These are phyloP conservation scores for Fusarium sublunatum DNA, from an alignment of 2,329 filamentous ascomycete species.

Conservation along the genomic window DNA sequence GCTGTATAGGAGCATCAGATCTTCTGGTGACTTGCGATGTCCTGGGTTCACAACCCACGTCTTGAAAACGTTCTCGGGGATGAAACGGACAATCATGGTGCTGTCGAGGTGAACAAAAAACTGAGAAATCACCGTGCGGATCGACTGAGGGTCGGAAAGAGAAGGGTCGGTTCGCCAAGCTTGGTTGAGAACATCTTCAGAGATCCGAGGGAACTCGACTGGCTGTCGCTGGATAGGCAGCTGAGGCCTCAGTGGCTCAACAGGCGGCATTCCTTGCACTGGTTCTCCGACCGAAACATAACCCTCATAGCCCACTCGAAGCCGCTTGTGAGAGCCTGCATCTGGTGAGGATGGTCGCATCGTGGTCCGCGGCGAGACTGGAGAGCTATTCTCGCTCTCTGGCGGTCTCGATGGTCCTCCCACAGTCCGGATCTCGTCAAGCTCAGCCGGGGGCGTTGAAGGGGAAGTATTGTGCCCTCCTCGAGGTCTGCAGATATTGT, in stretches of 20 bases:
- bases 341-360: slow-evolving; percentile 51
- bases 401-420: slow-evolving; percentile 50
- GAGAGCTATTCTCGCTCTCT: slow-evolving; percentile 59
- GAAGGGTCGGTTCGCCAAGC: slow-evolving; percentile 65
- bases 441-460: slow-evolving; percentile 62
- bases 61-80: slow-evolving; percentile 55
- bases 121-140: slow-evolving; percentile 53
- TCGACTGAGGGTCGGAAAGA: slow-evolving; percentile 56
- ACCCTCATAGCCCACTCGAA: slow-evolving; percentile 60
- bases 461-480: slow-evolving; percentile 69
- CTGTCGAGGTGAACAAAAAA: slow-evolving; percentile 58
- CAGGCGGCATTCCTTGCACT: slow-evolving; percentile 44
- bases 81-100: slow-evolving; percentile 56
- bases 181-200: slow-evolving; percentile 61
- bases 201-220: slow-evolving; percentile 59
- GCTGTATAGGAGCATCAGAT: slow-evolving; percentile 61
- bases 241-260: slow-evolving; percentile 54
- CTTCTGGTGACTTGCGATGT: slow-evolving; percentile 55
- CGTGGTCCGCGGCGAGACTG: slow-evolving; percentile 60
- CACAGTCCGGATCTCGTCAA: slow-evolving; percentile 57
- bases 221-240: slow-evolving; percentile 52
- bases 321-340: slow-evolving; percentile 59
- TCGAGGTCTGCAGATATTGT: slow-evolving; percentile 58
- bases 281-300: slow-evolving; percentile 55
- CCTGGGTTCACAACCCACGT: slow-evolving; percentile 52